These are phyloP conservation scores for Lophiostoma macrostomum DNA, from an alignment of 495 filamentous ascomycete species.

Conservation along the genomic window DNA sequence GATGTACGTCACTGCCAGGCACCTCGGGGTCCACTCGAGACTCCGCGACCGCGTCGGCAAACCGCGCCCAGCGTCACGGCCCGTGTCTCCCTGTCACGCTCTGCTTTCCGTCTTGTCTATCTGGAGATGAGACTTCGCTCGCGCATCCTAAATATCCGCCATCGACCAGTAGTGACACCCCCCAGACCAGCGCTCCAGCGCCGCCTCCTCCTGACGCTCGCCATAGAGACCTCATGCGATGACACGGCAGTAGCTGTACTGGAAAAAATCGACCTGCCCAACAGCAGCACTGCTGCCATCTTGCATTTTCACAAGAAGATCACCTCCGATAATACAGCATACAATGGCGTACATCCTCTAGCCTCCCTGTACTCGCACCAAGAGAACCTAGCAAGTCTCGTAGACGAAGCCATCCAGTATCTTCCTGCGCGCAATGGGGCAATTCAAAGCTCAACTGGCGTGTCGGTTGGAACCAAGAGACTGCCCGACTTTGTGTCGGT, in stretches of 20 bases:
- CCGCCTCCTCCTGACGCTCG: conserved; percentile 66
- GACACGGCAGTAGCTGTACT: conserved; percentile 91
- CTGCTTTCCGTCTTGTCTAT: not conserved
- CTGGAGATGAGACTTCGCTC: not conserved
- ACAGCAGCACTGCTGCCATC: conserved; percentile 23
- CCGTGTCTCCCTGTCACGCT: not conserved
- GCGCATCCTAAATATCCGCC: not conserved
- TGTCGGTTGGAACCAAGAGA: conserved; percentile 33
- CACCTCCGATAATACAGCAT: conserved; percentile 69
- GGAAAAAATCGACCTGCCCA: conserved; percentile 45
- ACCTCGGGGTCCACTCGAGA: not conserved
- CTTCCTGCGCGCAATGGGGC: too few species aligned
- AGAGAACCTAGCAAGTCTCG: conserved; percentile 59
- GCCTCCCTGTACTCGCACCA: conserved; percentile 71
- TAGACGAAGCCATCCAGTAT: conserved; percentile 58
- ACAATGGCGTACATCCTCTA: conserved; percentile 75
- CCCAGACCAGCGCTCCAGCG: not conserved
- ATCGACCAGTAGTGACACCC: not conserved
- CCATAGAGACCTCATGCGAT: conserved; percentile 95
- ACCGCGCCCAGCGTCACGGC: too few species aligned
- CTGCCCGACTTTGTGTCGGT: conserved; percentile 79
- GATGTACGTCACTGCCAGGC: conserved; percentile 8
- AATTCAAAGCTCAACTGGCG: not conserved
- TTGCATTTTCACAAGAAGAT: conserved; percentile 80
- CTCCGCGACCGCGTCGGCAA: not conserved